A percentile compares a stretch with the other conserved stretches of the same genome.
phyloP scores from a whole-genome alignment of 768 basidiomycete species.

The Rhizopogon vesiculosus region DNA sequence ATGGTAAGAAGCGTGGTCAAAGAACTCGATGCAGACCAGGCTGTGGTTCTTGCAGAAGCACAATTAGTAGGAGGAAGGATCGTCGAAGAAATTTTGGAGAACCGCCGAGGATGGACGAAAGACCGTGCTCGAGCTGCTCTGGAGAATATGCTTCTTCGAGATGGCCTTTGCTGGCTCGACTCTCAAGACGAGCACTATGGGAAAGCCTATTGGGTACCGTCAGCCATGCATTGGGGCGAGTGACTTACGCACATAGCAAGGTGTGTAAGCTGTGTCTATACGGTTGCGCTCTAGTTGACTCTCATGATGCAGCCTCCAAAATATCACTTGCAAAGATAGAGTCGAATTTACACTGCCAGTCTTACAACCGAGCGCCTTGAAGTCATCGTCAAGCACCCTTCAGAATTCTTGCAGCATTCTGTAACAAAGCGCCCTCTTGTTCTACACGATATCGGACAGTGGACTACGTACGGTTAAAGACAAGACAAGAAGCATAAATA shows the following conservation, averaged over 20 bases:
- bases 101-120: constrained; percentile 67
- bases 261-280: background rate
- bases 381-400: background rate
- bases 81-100: constrained; percentile 56
- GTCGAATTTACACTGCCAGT: background rate
- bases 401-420: too few species aligned
- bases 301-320: background rate
- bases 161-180: constrained; percentile 95
- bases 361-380: background rate
- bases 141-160: constrained; percentile 85
- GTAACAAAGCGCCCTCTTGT: too few species aligned
- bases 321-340: background rate
- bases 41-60: constrained; percentile 73
- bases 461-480: too few species aligned
- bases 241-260: constrained; percentile 20
- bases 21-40: constrained; percentile 87
- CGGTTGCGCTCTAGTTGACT: background rate
- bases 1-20: constrained; percentile 89
- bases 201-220: constrained; percentile 82
- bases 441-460: too few species aligned
- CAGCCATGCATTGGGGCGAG: constrained; percentile 81
- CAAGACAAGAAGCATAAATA: too few species aligned
- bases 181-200: constrained; percentile 70
- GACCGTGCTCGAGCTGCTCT: constrained; percentile 75
- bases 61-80: constrained; percentile 66